phyloP scores from a whole-genome alignment of 2,329 filamentous ascomycete genomes.

The Colletotrichum musicola region DNA sequence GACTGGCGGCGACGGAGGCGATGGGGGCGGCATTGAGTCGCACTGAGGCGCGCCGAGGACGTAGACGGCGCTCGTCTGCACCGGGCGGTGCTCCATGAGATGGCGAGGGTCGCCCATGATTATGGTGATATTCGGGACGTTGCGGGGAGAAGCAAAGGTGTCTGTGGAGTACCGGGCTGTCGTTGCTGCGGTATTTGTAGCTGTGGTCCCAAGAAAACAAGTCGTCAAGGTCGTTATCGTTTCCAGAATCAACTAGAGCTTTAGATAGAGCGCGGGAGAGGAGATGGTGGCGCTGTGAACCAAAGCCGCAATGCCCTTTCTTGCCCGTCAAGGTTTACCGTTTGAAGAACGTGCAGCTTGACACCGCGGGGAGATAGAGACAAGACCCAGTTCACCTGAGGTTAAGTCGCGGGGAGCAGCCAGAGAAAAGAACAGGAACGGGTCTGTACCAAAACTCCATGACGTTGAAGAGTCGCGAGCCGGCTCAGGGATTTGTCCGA shows the following conservation, averaged over 20 bases:
- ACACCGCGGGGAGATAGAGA: constrained; percentile 1
- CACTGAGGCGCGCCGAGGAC: constrained; percentile 55
- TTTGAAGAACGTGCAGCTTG: not conserved
- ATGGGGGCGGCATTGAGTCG: constrained; percentile 59
- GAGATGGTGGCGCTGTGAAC: not conserved
- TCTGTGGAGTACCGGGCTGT: not conserved
- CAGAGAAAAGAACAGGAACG: constrained; percentile 13
- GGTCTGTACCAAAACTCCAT: constrained; percentile 24
- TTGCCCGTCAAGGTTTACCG: not conserved
- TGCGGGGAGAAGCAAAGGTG: not conserved
- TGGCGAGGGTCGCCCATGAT: constrained; percentile 36
- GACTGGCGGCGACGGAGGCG: constrained; percentile 59
- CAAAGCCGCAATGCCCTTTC: constrained; percentile 2
- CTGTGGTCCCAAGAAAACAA: not conserved
- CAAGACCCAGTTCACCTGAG: constrained; percentile 16
- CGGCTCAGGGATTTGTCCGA: constrained; percentile 24
- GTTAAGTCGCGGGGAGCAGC: constrained; percentile 27
- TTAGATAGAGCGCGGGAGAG: too few relatives aligned
- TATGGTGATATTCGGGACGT: not conserved
- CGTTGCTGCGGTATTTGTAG: not conserved
- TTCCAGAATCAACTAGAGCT: not conserved
- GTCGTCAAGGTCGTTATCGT: constrained; percentile 26
- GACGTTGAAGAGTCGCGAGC: constrained; percentile 31
- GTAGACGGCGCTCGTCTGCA: constrained; percentile 66
- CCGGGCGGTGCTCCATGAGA: constrained; percentile 52